Evolutionary conservation across 257 asterid species (phyloP).

Genomic region (Primulina eburnea): DNA sequence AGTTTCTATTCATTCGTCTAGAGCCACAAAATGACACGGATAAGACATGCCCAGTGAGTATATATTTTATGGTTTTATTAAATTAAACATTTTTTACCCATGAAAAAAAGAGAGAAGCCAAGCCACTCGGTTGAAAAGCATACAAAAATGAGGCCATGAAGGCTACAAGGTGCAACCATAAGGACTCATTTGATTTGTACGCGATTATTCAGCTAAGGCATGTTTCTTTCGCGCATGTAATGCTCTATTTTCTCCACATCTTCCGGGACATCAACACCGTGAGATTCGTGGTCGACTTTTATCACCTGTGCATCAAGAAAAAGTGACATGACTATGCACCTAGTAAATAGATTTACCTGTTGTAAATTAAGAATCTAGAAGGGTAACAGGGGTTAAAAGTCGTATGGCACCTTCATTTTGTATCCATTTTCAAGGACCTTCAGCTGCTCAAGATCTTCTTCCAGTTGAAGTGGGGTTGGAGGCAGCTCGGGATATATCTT

Average conservation of each 20-base stretch:
- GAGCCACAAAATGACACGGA: too few species aligned
- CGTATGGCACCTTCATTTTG: conserved; percentile 73
- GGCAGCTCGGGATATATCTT: conserved; percentile 62
- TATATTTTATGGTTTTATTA: too few species aligned
- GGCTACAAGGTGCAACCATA: background rate
- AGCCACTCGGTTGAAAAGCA: background rate
- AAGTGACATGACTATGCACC: background rate
- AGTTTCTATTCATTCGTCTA: too few species aligned
- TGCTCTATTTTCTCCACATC: conserved; percentile 61
- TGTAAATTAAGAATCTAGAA: background rate
- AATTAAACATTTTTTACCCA: too few species aligned
- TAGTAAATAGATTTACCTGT: too few species aligned
- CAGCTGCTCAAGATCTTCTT: conserved; percentile 95
- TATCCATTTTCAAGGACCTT: conserved; percentile 96
- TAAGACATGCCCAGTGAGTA: too few species aligned
- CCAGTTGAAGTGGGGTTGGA: conserved; percentile 83
- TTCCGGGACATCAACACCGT: conserved; percentile 72
- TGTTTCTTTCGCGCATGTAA: conserved; percentile 53
- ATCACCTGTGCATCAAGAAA: conserved; percentile 45
- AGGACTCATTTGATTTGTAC: background rate
- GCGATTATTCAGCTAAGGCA: conserved; percentile 35
- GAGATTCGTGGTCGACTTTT: conserved; percentile 70
- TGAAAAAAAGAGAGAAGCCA: too few species aligned
- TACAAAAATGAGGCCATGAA: background rate
- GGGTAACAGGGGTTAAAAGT: conserved; percentile 6